A percentile compares a stretch with the other conserved stretches of the same genome.
These are phyloP conservation scores for Pyrenophora teres DNA, from an alignment of 2,329 filamentous ascomycete species.

Conservation along the genomic window DNA sequence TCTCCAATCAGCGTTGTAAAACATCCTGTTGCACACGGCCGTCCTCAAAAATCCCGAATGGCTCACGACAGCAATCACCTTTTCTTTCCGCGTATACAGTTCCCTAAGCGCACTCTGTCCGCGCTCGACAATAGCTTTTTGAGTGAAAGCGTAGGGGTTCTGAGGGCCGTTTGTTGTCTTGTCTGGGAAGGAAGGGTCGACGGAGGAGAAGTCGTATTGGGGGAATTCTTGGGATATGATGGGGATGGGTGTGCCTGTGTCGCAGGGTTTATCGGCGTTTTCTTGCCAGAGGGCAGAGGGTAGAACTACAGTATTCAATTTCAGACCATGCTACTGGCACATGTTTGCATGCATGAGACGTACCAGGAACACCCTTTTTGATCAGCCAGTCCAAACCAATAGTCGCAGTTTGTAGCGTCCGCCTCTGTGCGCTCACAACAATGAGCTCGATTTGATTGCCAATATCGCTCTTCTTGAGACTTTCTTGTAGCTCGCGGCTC, in stretches of 20 bases:
- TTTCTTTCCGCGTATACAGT: constrained; percentile 61
- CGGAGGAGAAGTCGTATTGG: constrained; percentile 58
- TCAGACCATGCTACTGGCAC: background rate
- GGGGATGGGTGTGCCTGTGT: constrained; percentile 60
- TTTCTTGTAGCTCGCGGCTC: constrained; percentile 47
- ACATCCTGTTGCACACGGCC: constrained; percentile 57
- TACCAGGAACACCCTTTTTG: constrained; percentile 49
- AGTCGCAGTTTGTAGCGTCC: constrained; percentile 68
- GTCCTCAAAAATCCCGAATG: constrained; percentile 68
- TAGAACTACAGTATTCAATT: constrained; percentile 45
- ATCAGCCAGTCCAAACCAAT: constrained; percentile 64
- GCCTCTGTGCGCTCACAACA: constrained; percentile 67
- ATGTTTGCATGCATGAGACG: background rate
- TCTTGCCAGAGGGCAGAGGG: constrained; percentile 69
- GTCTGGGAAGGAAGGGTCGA: constrained; percentile 67
- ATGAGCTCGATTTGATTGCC: constrained; percentile 58
- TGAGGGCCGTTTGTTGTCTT: constrained; percentile 55
- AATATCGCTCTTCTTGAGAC: constrained; percentile 44
- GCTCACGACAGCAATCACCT: constrained; percentile 66
- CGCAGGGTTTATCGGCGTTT: constrained; percentile 60
- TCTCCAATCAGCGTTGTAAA: constrained; percentile 67
- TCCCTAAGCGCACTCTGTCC: constrained; percentile 57
- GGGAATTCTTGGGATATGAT: constrained; percentile 58
- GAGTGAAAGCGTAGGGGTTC: constrained; percentile 60
- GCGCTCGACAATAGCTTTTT: constrained; percentile 59